phyloP scores from a whole-genome alignment of 83 land plant species.

The Thuja plicata region DNA sequence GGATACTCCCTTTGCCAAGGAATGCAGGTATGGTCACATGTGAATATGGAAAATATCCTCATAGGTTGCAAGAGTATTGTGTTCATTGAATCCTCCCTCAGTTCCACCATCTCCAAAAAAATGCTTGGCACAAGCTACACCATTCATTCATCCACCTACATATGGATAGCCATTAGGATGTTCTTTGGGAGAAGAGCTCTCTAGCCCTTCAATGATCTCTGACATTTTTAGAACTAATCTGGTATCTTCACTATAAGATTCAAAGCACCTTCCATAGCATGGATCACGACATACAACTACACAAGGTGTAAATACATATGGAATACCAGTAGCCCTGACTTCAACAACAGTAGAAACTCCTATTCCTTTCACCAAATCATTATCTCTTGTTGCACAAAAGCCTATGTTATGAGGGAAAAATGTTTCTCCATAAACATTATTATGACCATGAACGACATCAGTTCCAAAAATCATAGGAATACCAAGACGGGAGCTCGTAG shows the following conservation, averaged over 20 bases:
- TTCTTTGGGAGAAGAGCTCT: slow-evolving; percentile 13
- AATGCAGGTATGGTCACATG: too few species aligned
- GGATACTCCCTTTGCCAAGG: too few species aligned
- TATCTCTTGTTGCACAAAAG: slow-evolving; percentile 52
- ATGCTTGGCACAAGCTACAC: slow-evolving; percentile 64
- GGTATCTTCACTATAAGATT: too few species aligned
- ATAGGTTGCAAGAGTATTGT: too few species aligned
- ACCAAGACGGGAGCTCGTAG: slow-evolving; percentile 12
- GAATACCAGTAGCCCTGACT: slow-evolving; percentile 76
- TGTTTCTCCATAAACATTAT: slow-evolving; percentile 17
- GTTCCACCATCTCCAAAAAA: slow-evolving; percentile 67
- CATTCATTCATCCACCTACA: too few species aligned
- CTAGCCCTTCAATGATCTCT: slow-evolving; percentile 13
- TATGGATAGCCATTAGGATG: too few species aligned
- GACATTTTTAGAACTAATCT: slow-evolving; percentile 24
- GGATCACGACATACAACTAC: slow-evolving; percentile 53
- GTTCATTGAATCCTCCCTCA: slow-evolving; percentile 35
- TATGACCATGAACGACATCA: slow-evolving; percentile 18
- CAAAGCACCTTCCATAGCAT: slow-evolving; percentile 40
- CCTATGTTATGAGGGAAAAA: slow-evolving; percentile 19
- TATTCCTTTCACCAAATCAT: slow-evolving; percentile 57
- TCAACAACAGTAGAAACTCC: slow-evolving; percentile 82
- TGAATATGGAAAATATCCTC: too few species aligned
- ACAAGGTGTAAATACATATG: slow-evolving; percentile 78
- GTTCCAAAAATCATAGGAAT: slow-evolving; percentile 21